Base-by-base conservation (phyloP, 495 filamentous ascomycete genomes). In the Diplogelasinospora grovesii region DNA sequence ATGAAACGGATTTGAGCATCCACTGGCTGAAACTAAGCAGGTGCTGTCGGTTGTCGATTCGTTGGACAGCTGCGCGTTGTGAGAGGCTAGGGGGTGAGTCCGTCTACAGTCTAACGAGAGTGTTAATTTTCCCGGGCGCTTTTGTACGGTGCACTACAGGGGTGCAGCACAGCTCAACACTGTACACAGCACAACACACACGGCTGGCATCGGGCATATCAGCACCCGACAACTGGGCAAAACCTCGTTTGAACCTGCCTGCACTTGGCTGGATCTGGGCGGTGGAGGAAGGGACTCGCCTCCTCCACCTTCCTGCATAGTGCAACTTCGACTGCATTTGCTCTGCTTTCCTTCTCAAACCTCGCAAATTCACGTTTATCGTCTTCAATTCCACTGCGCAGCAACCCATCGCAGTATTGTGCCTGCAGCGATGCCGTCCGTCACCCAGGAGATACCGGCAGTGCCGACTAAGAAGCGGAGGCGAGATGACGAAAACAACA, bases 391-490 rank as follows among this genome's bases (percentile, higher is more conserved):
- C 32, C 7, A 32, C n/a, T 23, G n/a, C n/a, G n/a, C n/a, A n/a
- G n/a, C n/a, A n/a, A n/a, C n/a, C n/a, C n/a, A n/a, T n/a, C n/a
- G n/a, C n/a, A n/a, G n/a, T n/a, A n/a, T n/a, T n/a, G n/a, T n/a
- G n/a, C 35, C 11, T 16, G 31, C 10, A 22, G 22, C 32, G 30
- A 63, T 63, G 60, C 60, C 60, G 23, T 61, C 60, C 13, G 50
- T 61, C 19, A 38, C 58, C 23, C 49, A 61, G 30, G 49, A 59
- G 20, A 26, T 47, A 10, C 43, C 46, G 15, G 24, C 54, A 16
- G 45, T 54, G 31, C 46, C 50, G 20, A 39, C 47, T 42, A 68
- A 55, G 52, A 71, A 70, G 52, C 52, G 66, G 43, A 61, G 59
- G 42, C 63, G 62, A 42, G 65, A 68, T 22, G 65, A 66, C 36